Percentiles rank a stretch among this genome's conserved stretches.
Conservation (phyloP, 148 eudicot genomes). For the Amaranthus palmeri region DNA sequence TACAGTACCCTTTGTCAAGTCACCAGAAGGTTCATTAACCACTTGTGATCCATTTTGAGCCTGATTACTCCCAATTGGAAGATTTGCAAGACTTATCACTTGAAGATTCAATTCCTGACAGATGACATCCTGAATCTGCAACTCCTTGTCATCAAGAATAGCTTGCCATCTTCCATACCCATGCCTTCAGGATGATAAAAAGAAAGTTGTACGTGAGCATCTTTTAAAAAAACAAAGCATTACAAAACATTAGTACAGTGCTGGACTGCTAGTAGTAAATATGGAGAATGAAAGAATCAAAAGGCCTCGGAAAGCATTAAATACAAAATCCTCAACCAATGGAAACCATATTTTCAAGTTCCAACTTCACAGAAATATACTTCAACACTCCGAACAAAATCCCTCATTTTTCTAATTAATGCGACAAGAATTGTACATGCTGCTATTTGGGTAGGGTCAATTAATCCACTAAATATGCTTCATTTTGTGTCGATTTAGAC, state of each 20-base stretch:
- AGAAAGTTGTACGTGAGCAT: slow-evolving; percentile 1
- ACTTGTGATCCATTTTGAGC: slow-evolving; percentile 32
- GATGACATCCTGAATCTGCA: slow-evolving; percentile 66
- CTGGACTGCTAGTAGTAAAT: neutral
- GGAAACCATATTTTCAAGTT: neutral
- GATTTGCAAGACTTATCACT: slow-evolving; percentile 40
- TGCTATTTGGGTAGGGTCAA: neutral
- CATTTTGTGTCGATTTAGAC: too few relatives aligned
- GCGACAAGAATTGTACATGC: neutral
- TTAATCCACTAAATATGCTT: neutral
- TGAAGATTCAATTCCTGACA: slow-evolving; percentile 88
- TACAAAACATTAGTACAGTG: slow-evolving; percentile 1
- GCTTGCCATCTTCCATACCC: slow-evolving; percentile 99
- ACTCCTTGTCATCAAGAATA: slow-evolving; percentile 83
- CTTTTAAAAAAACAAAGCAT: neutral
- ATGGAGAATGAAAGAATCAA: neutral
- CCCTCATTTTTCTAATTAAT: neutral
- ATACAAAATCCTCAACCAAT: slow-evolving; percentile 4
- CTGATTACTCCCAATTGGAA: slow-evolving; percentile 54
- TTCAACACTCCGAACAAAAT: neutral
- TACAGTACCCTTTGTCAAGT: slow-evolving; percentile 33
- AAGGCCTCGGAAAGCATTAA: neutral
- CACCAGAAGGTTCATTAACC: slow-evolving; percentile 36
- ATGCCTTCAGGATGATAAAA: slow-evolving; percentile 48
- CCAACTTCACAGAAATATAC: neutral